Base-by-base conservation (phyloP, 2,329 filamentous ascomycete genomes). In the Cyphellophora europaea region DNA sequence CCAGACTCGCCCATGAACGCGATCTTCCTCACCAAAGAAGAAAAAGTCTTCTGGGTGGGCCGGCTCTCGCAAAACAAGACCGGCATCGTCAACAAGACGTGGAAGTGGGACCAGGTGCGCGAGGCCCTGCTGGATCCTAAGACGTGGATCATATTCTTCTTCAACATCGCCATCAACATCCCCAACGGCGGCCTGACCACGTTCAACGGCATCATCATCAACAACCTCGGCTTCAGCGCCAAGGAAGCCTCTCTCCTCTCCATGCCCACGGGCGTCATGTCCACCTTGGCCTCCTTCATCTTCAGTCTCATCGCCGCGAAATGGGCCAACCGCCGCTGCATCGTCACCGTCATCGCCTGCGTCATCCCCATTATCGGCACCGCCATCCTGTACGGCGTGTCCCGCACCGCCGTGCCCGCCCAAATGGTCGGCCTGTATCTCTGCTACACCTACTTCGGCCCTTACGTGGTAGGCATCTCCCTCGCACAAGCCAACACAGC, bases 21-120 rank as follows among this genome's bases (percentile, higher is more conserved):
- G 3, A 56, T 53, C 0, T 82, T 82, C 50, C 63, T 83, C 2
- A 69, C 61, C 0, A 51, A 62, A 2, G 60, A 69, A 25, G 72
- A 80, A 50, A 53, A 53, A n/a, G 59, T 66, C 40, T 69, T 68
- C 0, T 51, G 15, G 29, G 15, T 54, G 5, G 59, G 66, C 18
- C 62, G 71, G 14, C 23, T 47, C 19, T 25, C 23, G 14, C 35
- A 36, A 14, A 46, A 49, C 40, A 37, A 42, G 27, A 47, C 41
- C 11, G 45, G 45, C 19, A 38, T 47, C n/a, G 39, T 37, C 18
- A 42, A 47, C 23, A 47, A 39, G 35, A 23, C 21, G 11, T 40
- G 47, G 36, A 42, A 41, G 23, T 19, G 21, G 30, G 16, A 49
- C 3, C 53, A 56, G 45, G 47, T 53, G 12, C n/a, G 44, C 19